Evolutionary conservation across 257 asterid species (phyloP), one percentile per base, ranked within the genome.

Genomic region (Pogostemon cablin): DNA sequence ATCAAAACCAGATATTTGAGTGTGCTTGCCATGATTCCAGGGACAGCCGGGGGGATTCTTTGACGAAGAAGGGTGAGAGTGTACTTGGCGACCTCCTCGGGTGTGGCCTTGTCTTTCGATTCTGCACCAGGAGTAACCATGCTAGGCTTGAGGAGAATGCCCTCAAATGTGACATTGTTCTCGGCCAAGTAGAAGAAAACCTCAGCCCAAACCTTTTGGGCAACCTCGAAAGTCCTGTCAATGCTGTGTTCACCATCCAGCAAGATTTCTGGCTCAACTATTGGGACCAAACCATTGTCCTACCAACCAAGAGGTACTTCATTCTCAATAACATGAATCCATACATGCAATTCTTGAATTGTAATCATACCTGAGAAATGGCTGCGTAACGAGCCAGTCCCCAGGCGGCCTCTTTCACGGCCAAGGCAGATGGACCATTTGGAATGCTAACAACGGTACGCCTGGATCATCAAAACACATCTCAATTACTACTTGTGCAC

Each of bases 361-460:
- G 32, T 25, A 25, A 20, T 53, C 12, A 38, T 77, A 89, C 96
- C 83, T 92, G 98, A 80, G 96, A 81, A 77, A 92, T 92, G 78
- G 96, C 96, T 43, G 96, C 98, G 47, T 92, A 92, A 52, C 98
- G 96, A 82, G 98, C 98, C 77, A 92, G 71, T 10, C 98, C 98
- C 98, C 98, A 90, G 37, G 98, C 98, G 8, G 98, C 98, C 84
- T 92, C 98, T 85, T 92, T 92, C 75, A 92, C 96, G 25, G 98
- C 98, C 83, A 90, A 80, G 5, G 95, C 96, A 68, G 98, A 86
- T 48, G 98, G 98, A 5, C 98, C 96, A 34, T 90, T 90, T 46
- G 98, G 98, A 75, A 90, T 90, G 88, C 96, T 90, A 88, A 92
- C 96, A 67, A 92, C 96, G 2, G 96, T 90, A 85, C 98, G 96